These are phyloP conservation scores for Physcomitrium patens DNA, from an alignment of 225 moss, liverwort and hornwort genomes.

Conservation along the genomic window DNA sequence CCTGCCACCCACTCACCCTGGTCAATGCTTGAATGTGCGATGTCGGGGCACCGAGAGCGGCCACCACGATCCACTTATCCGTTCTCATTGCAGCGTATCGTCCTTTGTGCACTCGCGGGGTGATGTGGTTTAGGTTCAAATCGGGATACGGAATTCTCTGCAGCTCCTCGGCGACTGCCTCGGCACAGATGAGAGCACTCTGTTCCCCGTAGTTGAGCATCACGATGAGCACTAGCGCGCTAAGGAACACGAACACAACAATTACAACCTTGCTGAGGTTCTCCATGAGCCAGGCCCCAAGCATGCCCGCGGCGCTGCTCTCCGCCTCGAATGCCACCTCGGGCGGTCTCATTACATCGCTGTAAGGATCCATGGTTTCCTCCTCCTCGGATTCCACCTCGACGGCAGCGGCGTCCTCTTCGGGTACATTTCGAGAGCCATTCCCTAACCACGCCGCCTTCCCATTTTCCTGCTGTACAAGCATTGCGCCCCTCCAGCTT, in stretches of 20 bases:
- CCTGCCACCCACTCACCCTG: constrained; percentile 76
- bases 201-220: constrained; percentile 58
- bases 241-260: constrained; percentile 62
- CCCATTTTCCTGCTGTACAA: constrained; percentile 67
- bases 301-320: constrained; percentile 30
- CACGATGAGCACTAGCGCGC: constrained; percentile 59
- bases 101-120: constrained; percentile 59
- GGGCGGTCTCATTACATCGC: constrained; percentile 40
- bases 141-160: constrained; percentile 71
- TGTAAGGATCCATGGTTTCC: constrained; percentile 49
- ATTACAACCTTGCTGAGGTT: constrained; percentile 72
- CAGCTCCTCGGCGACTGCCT: constrained; percentile 61
- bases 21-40: constrained; percentile 69
- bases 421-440: constrained; percentile 57
- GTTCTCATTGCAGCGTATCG: constrained; percentile 56
- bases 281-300: constrained; percentile 47
- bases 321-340: constrained; percentile 41
- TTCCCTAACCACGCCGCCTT: constrained; percentile 67
- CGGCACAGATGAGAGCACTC: constrained; percentile 59
- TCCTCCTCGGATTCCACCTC: constrained; percentile 44
- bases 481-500: constrained; percentile 35
- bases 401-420: constrained; percentile 50
- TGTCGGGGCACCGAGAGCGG: constrained; percentile 68
- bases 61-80: constrained; percentile 82
- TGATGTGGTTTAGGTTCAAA: constrained; percentile 64